A percentile compares a stretch with the other conserved stretches of the same genome.
phyloP scores from a whole-genome alignment of 73 alveolate genomes.

The Stentor roeselii region DNA sequence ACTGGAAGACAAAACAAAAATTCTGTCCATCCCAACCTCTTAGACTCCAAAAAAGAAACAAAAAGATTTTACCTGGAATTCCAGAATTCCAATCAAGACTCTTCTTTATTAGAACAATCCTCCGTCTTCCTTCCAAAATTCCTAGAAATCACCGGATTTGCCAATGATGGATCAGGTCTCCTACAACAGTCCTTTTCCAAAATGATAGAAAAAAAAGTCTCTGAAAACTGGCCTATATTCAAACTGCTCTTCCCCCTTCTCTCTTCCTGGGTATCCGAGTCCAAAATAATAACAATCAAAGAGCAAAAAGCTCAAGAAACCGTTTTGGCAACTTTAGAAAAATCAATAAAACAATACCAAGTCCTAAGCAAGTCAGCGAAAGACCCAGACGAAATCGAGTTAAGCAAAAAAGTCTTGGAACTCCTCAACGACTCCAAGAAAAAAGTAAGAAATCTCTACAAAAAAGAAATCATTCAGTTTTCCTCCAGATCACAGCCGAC shows the following conservation, averaged over 20 bases:
- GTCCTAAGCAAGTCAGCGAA: constrained; percentile 1
- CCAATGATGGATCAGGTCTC: not conserved
- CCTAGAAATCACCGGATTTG: not conserved
- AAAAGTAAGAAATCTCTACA: not conserved
- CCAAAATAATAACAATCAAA: not conserved
- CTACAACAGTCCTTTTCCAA: not conserved
- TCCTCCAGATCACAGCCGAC: not conserved
- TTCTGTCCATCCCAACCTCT: not conserved
- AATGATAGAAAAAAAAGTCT: not conserved
- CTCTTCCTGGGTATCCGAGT: not conserved
- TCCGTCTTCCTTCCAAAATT: not conserved
- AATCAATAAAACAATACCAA: constrained; percentile 23
- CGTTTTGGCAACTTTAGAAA: constrained; percentile 1
- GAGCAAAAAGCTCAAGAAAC: not conserved
- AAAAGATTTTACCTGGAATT: not conserved
- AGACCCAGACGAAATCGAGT: constrained; percentile 14
- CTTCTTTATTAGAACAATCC: not conserved
- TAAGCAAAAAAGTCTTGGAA: not conserved
- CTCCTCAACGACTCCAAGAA: not conserved
- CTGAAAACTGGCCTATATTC: not conserved
- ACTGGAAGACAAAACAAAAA: not conserved
- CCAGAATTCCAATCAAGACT: not conserved
- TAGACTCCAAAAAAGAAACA: not conserved
- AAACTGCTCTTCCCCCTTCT: not conserved
- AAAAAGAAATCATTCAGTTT: not conserved